Evolutionary conservation across 208 protist genomes (phyloP).

Genomic region (Trichomonas tenax): DNA sequence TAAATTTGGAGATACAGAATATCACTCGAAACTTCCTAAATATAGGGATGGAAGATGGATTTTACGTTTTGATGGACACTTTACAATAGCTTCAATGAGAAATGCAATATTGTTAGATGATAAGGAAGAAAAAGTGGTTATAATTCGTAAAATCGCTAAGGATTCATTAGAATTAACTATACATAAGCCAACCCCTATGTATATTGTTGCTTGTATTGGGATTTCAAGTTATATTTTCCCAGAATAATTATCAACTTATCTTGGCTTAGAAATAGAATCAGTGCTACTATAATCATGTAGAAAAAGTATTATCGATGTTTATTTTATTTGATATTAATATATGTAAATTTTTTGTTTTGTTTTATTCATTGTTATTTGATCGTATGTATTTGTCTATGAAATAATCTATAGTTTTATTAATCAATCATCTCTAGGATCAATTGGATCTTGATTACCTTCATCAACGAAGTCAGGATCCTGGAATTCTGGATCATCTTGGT

Average conservation of each 20-base stretch:
- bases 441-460: not conserved
- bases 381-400: too few species aligned
- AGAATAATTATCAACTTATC: not conserved
- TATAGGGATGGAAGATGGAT: not conserved
- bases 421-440: not conserved
- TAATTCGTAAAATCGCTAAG: not conserved
- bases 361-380: too few species aligned
- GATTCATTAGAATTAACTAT: not conserved
- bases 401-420: too few species aligned
- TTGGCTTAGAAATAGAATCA: too few species aligned
- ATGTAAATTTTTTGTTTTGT: too few species aligned
- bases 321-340: too few species aligned
- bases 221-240: not conserved
- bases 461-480: not conserved
- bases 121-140: not conserved
- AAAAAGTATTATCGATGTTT: too few species aligned
- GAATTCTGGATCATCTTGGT: not conserved
- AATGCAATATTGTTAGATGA: not conserved
- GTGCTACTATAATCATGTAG: too few species aligned
- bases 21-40: not conserved
- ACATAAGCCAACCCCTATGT: not conserved
- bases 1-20: not conserved
- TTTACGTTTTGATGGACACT: not conserved
- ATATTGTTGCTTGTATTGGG: not conserved
- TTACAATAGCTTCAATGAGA: not conserved